Evolutionary conservation across 2,329 filamentous ascomycete genomes (phyloP), one percentile per base, ranked within the genome.

Genomic region (Samsoniella hepiali): DNA sequence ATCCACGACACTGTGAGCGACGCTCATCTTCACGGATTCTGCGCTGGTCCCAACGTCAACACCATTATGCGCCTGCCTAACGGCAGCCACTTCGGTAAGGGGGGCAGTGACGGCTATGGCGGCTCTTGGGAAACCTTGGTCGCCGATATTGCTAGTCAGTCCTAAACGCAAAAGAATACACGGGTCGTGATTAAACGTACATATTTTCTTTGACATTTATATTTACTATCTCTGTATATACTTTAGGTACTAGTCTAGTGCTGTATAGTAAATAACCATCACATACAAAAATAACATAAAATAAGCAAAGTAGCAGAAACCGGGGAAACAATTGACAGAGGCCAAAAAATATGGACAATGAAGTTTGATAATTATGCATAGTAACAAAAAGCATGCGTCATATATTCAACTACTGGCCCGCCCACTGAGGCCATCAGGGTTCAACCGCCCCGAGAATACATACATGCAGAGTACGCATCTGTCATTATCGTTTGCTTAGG

Each of bases 121-220:
- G 67, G 67, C 27, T 68, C 67, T 31, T 68, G 67, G 67, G 32
- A 51, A 9, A 67, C 65, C 2, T 40, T 67, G 49, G 64, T 67
- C 34, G 66, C 67, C 2, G 62, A 64, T 29, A 64, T 68, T 53
- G 54, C 42, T 2, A 67, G 64, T 58, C 66, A 68, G 55, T 64
- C 65, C n/a, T 68, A 49, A 50, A 31, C 29, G 45, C 8, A 3
- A 32, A 51, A 45, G 9, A 17, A n/a, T 9, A 11, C 7, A 36
- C 42, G 10, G 31, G 22, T 22, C 27, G 27, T 6, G 15, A 22
- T 32, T 55, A 31, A n/a, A 47, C 11, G n/a, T 55, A 55, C 17
- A 55, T 55, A 61, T 34, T 34, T 54, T 44, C 40, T 45, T 38
- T 38, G 11, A 7, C 17, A 32, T 36, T 31, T 10, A 36, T 6